Evolutionary conservation across 23 red algal species (phyloP).

Genomic region (Gracilaria gracilis): DNA sequence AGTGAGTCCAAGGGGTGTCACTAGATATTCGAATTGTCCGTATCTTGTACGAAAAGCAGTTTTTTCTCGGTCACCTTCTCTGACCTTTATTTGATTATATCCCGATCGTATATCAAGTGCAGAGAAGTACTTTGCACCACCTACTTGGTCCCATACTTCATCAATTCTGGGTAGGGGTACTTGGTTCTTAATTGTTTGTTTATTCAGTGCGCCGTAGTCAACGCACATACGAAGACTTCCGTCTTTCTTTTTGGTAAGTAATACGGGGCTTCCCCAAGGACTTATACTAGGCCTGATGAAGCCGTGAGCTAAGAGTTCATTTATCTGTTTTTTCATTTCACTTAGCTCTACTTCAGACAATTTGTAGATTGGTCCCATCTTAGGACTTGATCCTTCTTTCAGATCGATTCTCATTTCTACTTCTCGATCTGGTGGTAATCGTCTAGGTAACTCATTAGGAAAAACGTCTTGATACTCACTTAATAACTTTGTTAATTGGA

Average conservation of each 20-base stretch:
- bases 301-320: conserved; percentile 1
- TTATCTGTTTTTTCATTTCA: conserved; percentile 35
- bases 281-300: conserved; percentile 28
- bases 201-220: conserved; percentile 48
- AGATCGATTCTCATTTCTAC: conserved; percentile 48
- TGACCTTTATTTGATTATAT: conserved; percentile 53
- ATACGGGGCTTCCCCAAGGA: conserved; percentile 47
- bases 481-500: too few species aligned
- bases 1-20: conserved; percentile 51
- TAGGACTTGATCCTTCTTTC: not conserved
- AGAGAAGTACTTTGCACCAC: conserved; percentile 44
- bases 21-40: conserved; percentile 46
- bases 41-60: conserved; percentile 57
- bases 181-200: conserved; percentile 48
- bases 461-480: not conserved
- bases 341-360: not conserved
- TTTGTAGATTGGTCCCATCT: conserved; percentile 41
- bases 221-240: conserved; percentile 28
- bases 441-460: not conserved
- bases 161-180: conserved; percentile 48
- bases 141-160: conserved; percentile 62
- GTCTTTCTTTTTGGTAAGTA: conserved; percentile 35
- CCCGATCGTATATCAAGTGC: conserved; percentile 49
- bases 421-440: not conserved
- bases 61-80: conserved; percentile 25